phyloP scores from a whole-genome alignment of 257 asterid species.

The Paraleonurus japonicus region DNA sequence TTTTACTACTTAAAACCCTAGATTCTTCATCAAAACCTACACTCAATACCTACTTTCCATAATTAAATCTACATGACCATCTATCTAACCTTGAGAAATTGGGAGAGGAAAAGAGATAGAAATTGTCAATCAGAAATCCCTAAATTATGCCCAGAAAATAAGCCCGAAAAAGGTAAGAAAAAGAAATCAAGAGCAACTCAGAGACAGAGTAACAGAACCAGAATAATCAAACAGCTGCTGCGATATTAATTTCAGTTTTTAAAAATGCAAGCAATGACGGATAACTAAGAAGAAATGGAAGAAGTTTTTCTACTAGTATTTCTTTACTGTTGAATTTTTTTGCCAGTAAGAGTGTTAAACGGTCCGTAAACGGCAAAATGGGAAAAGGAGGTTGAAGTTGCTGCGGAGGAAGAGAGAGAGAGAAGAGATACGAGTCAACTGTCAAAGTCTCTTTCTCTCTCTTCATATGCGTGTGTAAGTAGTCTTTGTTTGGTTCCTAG shows the following conservation, averaged over 20 bases:
- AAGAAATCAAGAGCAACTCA: not conserved
- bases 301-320: not conserved
- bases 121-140: not conserved
- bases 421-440: not conserved
- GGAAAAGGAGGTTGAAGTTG: slow-evolving; percentile 29
- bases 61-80: slow-evolving; percentile 19
- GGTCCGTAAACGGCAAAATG: slow-evolving; percentile 20
- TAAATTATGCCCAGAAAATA: not conserved
- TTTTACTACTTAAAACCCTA: slow-evolving; percentile 25
- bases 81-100: not conserved
- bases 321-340: not conserved
- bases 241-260: not conserved
- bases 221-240: slow-evolving; percentile 14
- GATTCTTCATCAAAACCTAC: slow-evolving; percentile 34
- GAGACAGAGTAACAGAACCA: slow-evolving; percentile 15
- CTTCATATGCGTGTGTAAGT: not conserved
- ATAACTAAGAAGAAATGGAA: not conserved
- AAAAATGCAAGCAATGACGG: slow-evolving; percentile 23
- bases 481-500: not conserved
- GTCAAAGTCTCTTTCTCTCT: slow-evolving; percentile 1
- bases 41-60: slow-evolving; percentile 22
- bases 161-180: slow-evolving; percentile 12
- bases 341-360: slow-evolving; percentile 29
- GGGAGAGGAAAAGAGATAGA: not conserved
- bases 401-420: slow-evolving; percentile 9